Evolutionary conservation across 495 filamentous ascomycete species (phyloP), one percentile per base, ranked within the genome.

Genomic region (Collariella sp.): DNA sequence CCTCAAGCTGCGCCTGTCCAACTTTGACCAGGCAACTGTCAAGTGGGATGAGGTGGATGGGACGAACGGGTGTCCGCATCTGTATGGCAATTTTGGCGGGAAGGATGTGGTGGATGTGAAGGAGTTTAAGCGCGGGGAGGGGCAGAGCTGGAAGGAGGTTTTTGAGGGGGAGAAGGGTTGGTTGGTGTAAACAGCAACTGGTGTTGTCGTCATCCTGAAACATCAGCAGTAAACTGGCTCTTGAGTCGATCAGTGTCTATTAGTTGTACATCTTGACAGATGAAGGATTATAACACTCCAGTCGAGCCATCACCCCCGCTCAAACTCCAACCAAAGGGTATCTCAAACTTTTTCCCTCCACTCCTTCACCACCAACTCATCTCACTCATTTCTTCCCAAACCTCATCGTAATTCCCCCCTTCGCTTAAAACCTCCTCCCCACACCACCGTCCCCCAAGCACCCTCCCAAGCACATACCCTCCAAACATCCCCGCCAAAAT

Each of bases 401-500:
- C n/a, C n/a, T n/a, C n/a, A n/a, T n/a, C n/a, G n/a, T n/a, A n/a
- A n/a, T 5, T 24, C 34, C 15, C 19, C 23, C 19, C 5, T 13
- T 7, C 18, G 2, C 33, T 38, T 36, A 69, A 33, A 75, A 64
- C 55, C 67, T 70, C 64, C 59, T 72, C 71, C 72, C 54, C 67
- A 71, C 2, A 62, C 56, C 31, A 72, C 16, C 10, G 66, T 71
- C 73, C 73, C 1, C 71, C 72, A 9, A 73, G 7, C 19, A 66
- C 42, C 55, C 67, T 67, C 0, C 72, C 72, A 0, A 67, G 29
- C 24, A 69, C 36, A 58, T 71, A 71, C 2, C 74, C 74, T 0
- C 55, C 65, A 46, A 73, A 77, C 29, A 73, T 16, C 2, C 74
- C 75, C 10, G 54, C 64, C 11, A 77, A 53, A 29, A 98, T 87